Conservation (phyloP, 768 basidiomycete species). For the Boletus subparvulus region DNA sequence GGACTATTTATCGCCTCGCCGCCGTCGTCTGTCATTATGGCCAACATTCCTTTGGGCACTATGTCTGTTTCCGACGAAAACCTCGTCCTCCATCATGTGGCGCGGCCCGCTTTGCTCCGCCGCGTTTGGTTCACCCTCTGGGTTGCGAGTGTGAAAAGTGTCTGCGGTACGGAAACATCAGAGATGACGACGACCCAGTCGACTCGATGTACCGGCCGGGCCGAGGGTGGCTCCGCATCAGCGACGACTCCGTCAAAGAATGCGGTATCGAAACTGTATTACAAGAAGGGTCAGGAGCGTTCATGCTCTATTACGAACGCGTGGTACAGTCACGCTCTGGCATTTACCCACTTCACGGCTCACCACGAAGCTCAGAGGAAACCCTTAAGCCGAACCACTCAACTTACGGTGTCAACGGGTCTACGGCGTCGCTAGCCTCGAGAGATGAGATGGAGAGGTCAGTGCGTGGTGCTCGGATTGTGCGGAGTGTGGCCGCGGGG, state of each 20-base stretch:
- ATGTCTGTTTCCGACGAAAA: slow-evolving; percentile 86
- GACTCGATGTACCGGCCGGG: slow-evolving; percentile 41
- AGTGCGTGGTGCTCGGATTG: slow-evolving; percentile 47
- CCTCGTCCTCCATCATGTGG: slow-evolving; percentile 51
- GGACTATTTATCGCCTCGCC: slow-evolving; percentile 80
- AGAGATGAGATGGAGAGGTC: slow-evolving; percentile 19
- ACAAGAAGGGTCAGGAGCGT: slow-evolving; percentile 68
- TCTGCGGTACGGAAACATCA: slow-evolving; percentile 49
- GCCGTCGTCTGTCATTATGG: slow-evolving; percentile 94
- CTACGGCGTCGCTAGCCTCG: slow-evolving; percentile 44
- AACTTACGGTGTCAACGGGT: slow-evolving; percentile 42
- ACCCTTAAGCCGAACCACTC: slow-evolving; percentile 54
- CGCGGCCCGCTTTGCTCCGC: slow-evolving; percentile 39
- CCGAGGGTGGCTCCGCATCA: slow-evolving; percentile 83
- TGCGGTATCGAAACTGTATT: slow-evolving; percentile 74
- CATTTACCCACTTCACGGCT: slow-evolving; percentile 32
- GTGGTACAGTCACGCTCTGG: slow-evolving; percentile 41
- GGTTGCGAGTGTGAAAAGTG: slow-evolving; percentile 51
- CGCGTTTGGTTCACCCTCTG: slow-evolving; percentile 41
- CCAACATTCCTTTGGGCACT: slow-evolving; percentile 91
- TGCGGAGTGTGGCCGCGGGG: slow-evolving; percentile 54
- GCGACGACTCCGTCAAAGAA: slow-evolving; percentile 79
- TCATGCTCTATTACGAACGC: slow-evolving; percentile 95
- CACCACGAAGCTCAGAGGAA: slow-evolving; percentile 59
- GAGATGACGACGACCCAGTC: slow-evolving; percentile 51